Percentiles rank a stretch among this genome's conserved stretches.
phyloP scores from a whole-genome alignment of 148 eudicot genomes.

The Selenicereus undatus region DNA sequence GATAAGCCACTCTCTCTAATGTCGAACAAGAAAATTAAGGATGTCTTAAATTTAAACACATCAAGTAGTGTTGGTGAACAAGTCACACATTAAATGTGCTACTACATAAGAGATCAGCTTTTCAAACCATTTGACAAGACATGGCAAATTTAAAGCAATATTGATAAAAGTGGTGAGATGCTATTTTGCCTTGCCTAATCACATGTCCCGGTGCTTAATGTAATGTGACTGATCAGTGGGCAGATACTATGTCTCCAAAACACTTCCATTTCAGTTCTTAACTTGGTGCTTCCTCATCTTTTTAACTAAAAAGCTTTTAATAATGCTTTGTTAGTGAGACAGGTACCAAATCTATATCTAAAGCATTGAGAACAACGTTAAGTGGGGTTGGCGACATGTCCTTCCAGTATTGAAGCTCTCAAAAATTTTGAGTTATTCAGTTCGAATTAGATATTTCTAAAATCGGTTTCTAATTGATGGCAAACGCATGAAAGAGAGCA shows the following conservation, averaged over 20 bases:
- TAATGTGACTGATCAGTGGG: not conserved
- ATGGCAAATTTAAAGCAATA: not conserved
- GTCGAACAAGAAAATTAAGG: no score
- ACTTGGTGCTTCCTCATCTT: constrained; percentile 4
- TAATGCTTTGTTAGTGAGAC: not conserved
- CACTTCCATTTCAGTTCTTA: not conserved
- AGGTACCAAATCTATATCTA: not conserved
- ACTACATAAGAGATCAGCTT: no score
- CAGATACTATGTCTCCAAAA: not conserved
- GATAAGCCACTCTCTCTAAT: no score
- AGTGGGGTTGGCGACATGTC: not conserved
- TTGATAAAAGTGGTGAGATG: not conserved
- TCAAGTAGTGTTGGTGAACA: no score
- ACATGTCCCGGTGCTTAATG: not conserved
- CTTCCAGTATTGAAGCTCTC: not conserved
- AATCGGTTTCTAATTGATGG: no score
- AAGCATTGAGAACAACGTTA: not conserved
- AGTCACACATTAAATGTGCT: no score
- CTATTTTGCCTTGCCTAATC: not conserved
- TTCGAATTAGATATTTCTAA: no score
- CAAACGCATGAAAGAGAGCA: no score
- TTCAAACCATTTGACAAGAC: not conserved
- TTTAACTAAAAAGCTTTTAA: not conserved
- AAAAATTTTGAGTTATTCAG: no score
- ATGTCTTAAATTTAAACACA: no score